Conservation (phyloP, 495 filamentous ascomycete species). For the Penicillium dipodomyicola region DNA sequence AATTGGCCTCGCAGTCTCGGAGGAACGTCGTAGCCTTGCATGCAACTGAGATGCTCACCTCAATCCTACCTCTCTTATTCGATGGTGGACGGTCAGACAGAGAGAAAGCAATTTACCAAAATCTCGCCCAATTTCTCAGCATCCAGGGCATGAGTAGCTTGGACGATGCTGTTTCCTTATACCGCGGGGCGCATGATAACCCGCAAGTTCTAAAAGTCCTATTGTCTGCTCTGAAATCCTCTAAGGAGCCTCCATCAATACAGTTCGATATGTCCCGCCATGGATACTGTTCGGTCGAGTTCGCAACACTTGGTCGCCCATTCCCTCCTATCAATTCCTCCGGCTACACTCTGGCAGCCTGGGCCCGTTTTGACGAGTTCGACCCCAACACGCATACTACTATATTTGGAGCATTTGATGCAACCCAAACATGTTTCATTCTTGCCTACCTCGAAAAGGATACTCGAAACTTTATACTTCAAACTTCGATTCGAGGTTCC, state of each 20-base stretch:
- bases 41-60: conserved; percentile 69
- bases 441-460: conserved; percentile 93
- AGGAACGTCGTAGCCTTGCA: conserved; percentile 77
- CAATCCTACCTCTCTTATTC: conserved; percentile 68
- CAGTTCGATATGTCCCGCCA: conserved; percentile 90
- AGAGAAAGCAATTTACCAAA: conserved; percentile 58
- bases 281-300: conserved; percentile 85
- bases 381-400: conserved; percentile 86
- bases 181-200: conserved; percentile 62
- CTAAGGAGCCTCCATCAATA: conserved; percentile 75
- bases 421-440: conserved; percentile 88
- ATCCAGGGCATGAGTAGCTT: conserved; percentile 66
- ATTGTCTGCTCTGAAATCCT: conserved; percentile 65
- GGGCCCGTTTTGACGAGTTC: conserved; percentile 84
- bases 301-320: conserved; percentile 72
- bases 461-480: conserved; percentile 91
- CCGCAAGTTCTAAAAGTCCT: conserved; percentile 68
- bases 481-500: conserved; percentile 85
- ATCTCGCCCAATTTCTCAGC: conserved; percentile 40
- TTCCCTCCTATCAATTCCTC: conserved; percentile 76
- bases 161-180: conserved; percentile 74
- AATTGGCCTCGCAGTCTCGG: conserved; percentile 56
- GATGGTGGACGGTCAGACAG: conserved; percentile 40
- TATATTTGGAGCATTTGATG: conserved; percentile 91
- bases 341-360: conserved; percentile 86